Evolutionary conservation across 2,329 filamentous ascomycete genomes (phyloP), one percentile per base, ranked within the genome.

Genomic region (Ascochyta clinopodiicola): DNA sequence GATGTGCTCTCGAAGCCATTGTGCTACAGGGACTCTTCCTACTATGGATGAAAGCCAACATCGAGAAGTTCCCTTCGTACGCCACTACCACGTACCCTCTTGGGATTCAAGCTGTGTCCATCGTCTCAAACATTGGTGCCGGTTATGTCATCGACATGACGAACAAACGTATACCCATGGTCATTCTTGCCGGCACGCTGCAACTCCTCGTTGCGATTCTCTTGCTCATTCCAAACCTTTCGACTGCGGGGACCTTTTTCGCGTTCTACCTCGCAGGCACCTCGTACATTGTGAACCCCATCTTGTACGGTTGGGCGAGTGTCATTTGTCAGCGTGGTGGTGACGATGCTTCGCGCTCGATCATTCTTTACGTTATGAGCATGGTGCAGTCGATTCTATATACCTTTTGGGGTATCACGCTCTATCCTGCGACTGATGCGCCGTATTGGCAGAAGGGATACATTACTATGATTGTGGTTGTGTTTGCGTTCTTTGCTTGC

Each of bases 41-140:
- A 2, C 56, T 69, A 6, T 69, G 64, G 64, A 62, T 69, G 57
- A 69, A 66, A 38, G 59, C 62, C 17, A 45, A 68, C 29, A 54
- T 59, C 9, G 42, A 39, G 12, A 42, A 60, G 15, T 67, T 68
- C 40, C 64, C 76, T 0, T 75, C 84, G 0, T 44, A 77, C 0
- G 81, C 86, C 59, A 77, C 82, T 10, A 86, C 86, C 63, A 82
- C 84, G 60, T 86, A 85, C 44, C 83, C 84, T 0, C 81, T 84
- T 0, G 84, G 82, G 2, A 80, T 86, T 0, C 79, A 84, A 0
- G 84, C 83, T 0, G 79, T 82, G 0, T 84, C 83, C 2, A 86
- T 86, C 32, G 70, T 81, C 0, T 84, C 83, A 6, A 75, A 76
- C 39, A 68, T 77, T 12, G 60, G 70, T 2, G 74, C 74, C 22